A percentile compares a stretch with the other conserved stretches of the same genome.
Conservation (phyloP, 768 basidiomycete genomes). For the Termitomyces sp. region DNA sequence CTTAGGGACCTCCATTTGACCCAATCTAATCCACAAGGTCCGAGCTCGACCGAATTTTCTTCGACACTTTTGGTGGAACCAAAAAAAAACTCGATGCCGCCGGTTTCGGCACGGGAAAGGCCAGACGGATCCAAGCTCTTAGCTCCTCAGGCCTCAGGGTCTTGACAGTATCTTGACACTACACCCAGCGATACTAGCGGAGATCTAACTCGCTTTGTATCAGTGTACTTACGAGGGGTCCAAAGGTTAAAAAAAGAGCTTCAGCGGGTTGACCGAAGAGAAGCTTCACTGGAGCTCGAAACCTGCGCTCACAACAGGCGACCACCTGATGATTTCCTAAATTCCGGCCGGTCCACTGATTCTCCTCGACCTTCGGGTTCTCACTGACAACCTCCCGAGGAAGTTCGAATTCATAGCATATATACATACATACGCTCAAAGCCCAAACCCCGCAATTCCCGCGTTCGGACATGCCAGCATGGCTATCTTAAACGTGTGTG, state of each 20-base stretch:
- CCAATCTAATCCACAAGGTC: neutral
- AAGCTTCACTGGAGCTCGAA: no score
- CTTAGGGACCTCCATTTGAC: neutral
- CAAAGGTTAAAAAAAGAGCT: constrained; percentile 1
- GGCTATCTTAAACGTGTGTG: neutral
- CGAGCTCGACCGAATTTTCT: neutral
- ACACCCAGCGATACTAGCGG: constrained; percentile 2
- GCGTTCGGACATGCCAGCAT: neutral
- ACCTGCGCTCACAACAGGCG: no score
- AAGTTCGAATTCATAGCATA: neutral
- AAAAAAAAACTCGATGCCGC: constrained; percentile 7
- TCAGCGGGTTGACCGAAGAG: no score
- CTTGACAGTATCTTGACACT: neutral
- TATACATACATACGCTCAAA: neutral
- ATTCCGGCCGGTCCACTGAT: neutral
- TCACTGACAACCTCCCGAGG: constrained; percentile 2
- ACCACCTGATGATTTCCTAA: constrained; percentile 9
- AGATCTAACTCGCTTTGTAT: neutral
- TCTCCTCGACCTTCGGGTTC: constrained; percentile 11
- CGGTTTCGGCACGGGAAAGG: constrained; percentile 11
- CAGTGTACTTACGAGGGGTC: neutral
- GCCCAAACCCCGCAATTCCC: constrained; percentile 6
- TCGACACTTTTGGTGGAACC: neutral
- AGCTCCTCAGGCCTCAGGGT: neutral
- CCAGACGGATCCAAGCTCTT: neutral